Evolutionary conservation across 139 green algal species (phyloP), one percentile per base, ranked within the genome.

Genomic region (Chlorella sorokiniana): DNA sequence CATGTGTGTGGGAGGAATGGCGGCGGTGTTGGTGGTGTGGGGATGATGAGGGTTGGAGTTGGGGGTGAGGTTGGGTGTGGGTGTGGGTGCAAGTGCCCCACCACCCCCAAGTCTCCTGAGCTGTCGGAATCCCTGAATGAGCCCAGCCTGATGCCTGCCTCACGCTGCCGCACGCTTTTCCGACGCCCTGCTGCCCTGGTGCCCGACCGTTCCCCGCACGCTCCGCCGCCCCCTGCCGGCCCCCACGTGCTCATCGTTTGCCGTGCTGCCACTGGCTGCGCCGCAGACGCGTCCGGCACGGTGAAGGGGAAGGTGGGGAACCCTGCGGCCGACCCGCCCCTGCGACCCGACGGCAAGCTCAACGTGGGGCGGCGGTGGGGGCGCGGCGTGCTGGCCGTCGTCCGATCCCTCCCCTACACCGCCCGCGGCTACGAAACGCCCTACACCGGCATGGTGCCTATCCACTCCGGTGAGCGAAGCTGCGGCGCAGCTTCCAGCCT

Each of bases 331-430:
- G 93, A 98, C 83, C 91, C 91, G 35, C 94, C 95, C 25, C 86
- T 98, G 33, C 86, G 91, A 6, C 45, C 86, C 0, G 94, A 97
- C 59, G 93, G 93, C 79, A 97, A 97, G 87, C 87, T 97, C 18
- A 88, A 95, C 69, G 94, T 98, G 6, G 92, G 91, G 16, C 76
- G 42, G 14, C 92, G 92, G 31, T 90, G 97, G 25, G 95, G 94
- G 10, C 25, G 69, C 85, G 88, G 89, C 35, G 88, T 97, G 42
- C 85, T 96, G 84, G 89, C 90, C 51, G 91, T 97, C 11, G 93
- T 97, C n/a, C 89, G 95, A 45, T 84, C 51, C 6, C 79, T 86
- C 59, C 64, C 73, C 23, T 83, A 90, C 64, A 54, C 69, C n/a
- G 31, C 33, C 11, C 69, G 64, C 31, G 78, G 84, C 22, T 88